A percentile compares a stretch with the other conserved stretches of the same genome.
phyloP scores from a whole-genome alignment of 2,329 filamentous ascomycete species.

The Fusarium falciforme region DNA sequence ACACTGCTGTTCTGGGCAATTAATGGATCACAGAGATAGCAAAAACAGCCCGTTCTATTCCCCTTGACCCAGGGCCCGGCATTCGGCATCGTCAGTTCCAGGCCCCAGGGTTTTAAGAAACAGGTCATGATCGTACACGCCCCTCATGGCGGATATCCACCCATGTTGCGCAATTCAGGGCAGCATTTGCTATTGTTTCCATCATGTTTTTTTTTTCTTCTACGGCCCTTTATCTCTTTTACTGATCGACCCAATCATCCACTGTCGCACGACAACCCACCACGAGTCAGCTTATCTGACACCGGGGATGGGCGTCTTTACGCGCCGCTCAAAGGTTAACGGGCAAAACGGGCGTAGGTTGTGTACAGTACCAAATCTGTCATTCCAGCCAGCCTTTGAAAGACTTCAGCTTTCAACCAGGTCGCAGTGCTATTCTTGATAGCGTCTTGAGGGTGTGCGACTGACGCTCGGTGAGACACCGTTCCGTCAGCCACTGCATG shows the following conservation, averaged over 20 bases:
- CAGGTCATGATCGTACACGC: slow-evolving; percentile 13
- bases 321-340: slow-evolving; percentile 8
- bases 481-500: slow-evolving; percentile 8
- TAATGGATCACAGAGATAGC: slow-evolving; percentile 13
- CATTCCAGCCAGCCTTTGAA: neutral
- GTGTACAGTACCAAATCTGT: neutral
- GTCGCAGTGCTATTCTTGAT: neutral
- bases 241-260: slow-evolving; percentile 20
- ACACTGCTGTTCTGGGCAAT: slow-evolving; percentile 14
- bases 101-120: neutral
- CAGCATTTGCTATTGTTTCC: neutral
- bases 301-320: neutral
- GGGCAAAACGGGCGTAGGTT: neutral
- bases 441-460: neutral
- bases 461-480: slow-evolving; percentile 20
- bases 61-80: slow-evolving; percentile 12
- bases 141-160: neutral
- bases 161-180: neutral
- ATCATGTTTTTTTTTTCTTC: neutral
- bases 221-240: slow-evolving; percentile 4
- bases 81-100: slow-evolving; percentile 28
- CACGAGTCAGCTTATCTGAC: slow-evolving; percentile 43
- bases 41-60: slow-evolving; percentile 6
- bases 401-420: neutral
- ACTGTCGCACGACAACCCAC: slow-evolving; percentile 29